A percentile compares a stretch with the other conserved stretches of the same genome.
Evolutionary conservation across 2,329 filamentous ascomycete genomes (phyloP).

Genomic region (Curvularia sp.): DNA sequence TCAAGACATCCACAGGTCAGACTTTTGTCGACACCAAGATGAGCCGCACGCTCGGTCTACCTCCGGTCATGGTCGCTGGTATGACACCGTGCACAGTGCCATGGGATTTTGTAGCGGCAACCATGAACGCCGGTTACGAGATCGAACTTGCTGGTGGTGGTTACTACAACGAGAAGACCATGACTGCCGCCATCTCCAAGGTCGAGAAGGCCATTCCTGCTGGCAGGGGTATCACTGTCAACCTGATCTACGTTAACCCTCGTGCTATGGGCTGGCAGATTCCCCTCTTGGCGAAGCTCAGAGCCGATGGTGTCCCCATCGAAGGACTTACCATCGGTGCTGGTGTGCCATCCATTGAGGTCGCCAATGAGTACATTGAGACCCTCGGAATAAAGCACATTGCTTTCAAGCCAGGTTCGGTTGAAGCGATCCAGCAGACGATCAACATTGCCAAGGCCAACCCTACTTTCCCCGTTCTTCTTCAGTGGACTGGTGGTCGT

Average conservation of each 20-base stretch:
- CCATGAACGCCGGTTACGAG: constrained; percentile 60
- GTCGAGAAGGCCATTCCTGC: constrained; percentile 54
- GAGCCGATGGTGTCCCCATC: constrained; percentile 56
- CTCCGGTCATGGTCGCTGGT: constrained; percentile 57
- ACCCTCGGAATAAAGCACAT: constrained; percentile 65
- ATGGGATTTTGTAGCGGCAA: constrained; percentile 61
- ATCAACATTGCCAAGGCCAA: constrained; percentile 58
- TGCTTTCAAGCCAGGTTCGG: constrained; percentile 57
- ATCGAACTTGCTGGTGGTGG: constrained; percentile 60
- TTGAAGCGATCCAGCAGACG: constrained; percentile 55
- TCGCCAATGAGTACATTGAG: constrained; percentile 58
- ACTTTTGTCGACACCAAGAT: constrained; percentile 93
- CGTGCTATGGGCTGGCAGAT: constrained; percentile 62
- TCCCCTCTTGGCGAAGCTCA: constrained; percentile 57
- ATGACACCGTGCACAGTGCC: constrained; percentile 58
- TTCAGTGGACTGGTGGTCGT: constrained; percentile 60
- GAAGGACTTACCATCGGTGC: constrained; percentile 58
- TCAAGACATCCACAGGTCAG: constrained; percentile 86
- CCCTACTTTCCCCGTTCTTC: constrained; percentile 54
- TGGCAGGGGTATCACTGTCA: constrained; percentile 60
- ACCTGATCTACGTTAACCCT: constrained; percentile 63
- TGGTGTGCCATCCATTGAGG: constrained; percentile 57
- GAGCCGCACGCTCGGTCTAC: constrained; percentile 56
- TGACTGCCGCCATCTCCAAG: constrained; percentile 56
- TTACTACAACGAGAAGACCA: constrained; percentile 55